Evolutionary conservation across 176 grass and related monocot species (phyloP).

Genomic region (Melocanna baccifera): DNA sequence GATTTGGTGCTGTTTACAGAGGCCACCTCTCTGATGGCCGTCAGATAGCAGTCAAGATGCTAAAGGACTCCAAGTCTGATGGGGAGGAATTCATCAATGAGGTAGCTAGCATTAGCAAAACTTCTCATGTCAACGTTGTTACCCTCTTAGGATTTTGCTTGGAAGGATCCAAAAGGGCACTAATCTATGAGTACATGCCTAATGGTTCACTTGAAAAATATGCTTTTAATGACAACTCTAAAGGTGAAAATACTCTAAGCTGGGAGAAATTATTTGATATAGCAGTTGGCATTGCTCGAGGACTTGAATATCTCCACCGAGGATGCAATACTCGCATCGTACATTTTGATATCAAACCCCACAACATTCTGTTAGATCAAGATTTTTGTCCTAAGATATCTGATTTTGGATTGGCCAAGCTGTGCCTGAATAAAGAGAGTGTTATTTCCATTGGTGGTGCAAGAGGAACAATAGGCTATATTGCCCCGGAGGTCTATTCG

Average conservation of each 20-base stretch:
- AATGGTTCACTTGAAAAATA: slow-evolving; percentile 42
- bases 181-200: slow-evolving; percentile 50
- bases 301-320: slow-evolving; percentile 39
- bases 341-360: slow-evolving; percentile 49
- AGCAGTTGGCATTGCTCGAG: slow-evolving; percentile 45
- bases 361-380: slow-evolving; percentile 39
- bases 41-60: slow-evolving; percentile 34
- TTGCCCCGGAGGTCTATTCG: slow-evolving; percentile 26
- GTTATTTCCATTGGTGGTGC: slow-evolving; percentile 26
- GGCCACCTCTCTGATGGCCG: not conserved
- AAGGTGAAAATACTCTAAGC: not conserved
- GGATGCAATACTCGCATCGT: slow-evolving; percentile 39
- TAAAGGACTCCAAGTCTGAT: slow-evolving; percentile 17
- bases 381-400: slow-evolving; percentile 43
- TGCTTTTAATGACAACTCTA: not conserved
- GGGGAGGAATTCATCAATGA: slow-evolving; percentile 49
- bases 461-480: slow-evolving; percentile 41
- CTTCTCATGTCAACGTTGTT: slow-evolving; percentile 49
- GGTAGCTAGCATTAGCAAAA: slow-evolving; percentile 41
- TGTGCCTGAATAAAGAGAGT: slow-evolving; percentile 29
- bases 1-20: slow-evolving; percentile 45
- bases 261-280: slow-evolving; percentile 49
- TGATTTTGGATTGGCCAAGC: slow-evolving; percentile 37
- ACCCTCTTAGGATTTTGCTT: slow-evolving; percentile 39
- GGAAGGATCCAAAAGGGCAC: slow-evolving; percentile 35